These are phyloP conservation scores for Ascochyta pisi DNA, from an alignment of 2,329 filamentous ascomycete genomes.

Conservation along the genomic window DNA sequence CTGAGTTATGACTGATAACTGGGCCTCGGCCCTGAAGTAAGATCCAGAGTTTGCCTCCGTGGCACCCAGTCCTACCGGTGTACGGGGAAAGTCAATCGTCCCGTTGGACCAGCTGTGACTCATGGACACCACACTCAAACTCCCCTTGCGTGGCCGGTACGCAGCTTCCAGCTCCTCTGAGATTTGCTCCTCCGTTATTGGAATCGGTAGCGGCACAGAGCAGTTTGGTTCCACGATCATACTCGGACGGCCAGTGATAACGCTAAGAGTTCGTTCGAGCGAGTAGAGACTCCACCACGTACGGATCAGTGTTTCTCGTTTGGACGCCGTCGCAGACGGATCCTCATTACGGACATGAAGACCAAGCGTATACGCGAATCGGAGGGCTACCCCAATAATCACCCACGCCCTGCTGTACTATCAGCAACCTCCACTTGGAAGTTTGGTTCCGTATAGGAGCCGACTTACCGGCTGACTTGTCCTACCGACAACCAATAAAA, in stretches of 20 bases:
- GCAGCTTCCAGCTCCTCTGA: conserved; percentile 17
- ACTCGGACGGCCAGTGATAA: conserved; percentile 51
- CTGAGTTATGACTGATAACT: conserved; percentile 44
- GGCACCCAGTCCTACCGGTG: background rate
- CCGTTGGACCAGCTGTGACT: conserved; percentile 1
- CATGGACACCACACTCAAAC: conserved; percentile 1
- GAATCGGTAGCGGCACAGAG: conserved; percentile 45
- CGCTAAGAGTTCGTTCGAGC: conserved; percentile 48
- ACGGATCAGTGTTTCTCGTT: conserved; percentile 47
- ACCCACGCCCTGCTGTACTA: conserved; percentile 44
- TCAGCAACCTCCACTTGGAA: background rate
- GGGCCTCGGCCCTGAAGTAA: conserved; percentile 35
- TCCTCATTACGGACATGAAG: conserved; percentile 50
- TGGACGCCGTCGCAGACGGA: conserved; percentile 33
- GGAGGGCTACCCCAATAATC: conserved; percentile 47
- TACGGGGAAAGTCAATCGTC: conserved; percentile 6
- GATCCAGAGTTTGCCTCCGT: conserved; percentile 29
- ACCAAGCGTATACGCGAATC: conserved; percentile 47
- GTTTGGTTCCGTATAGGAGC: background rate
- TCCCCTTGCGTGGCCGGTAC: conserved; percentile 14
- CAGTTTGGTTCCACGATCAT: conserved; percentile 46
- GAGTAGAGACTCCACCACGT: conserved; percentile 53
- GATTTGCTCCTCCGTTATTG: conserved; percentile 30
- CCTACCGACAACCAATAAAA: conserved; percentile 52
- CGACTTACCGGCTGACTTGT: conserved; percentile 51